Evolutionary conservation across 192 early-diverging fungal species (phyloP), one percentile per base, ranked within the genome.

Genomic region (Irineochytrium annulatum): DNA sequence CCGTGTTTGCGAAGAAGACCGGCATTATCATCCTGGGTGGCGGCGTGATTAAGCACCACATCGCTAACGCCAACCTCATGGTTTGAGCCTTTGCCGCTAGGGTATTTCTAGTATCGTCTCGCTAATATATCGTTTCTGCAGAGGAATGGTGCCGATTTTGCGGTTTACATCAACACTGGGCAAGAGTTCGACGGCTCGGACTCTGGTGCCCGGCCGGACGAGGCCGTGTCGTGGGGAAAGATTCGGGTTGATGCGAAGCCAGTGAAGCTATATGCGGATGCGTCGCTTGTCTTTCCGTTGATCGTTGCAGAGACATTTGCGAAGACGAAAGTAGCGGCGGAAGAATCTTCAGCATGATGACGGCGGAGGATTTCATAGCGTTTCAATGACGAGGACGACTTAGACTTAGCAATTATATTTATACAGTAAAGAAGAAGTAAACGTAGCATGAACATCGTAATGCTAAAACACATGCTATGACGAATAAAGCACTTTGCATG

Each of bases 171-270:
- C 77, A 97, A 97, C 71, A 97, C 97, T 0, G 97, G 88, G 2
- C 92, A 96, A 69, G 95, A 99, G 69, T 97, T 94, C 81, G 97
- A 99, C 70, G 97, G 96, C 34, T 91, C 89, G 71, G 96, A 99
- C 73, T 90, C 95, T 24, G 96, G 96, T 8, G 96, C 96, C 6
- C 81, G 91, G 34, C 96, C 96, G 3, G 96, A 99, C 63, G 96
- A 99, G 69, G 96, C 96, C 2, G 87, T 99, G 32, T 93, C 90
- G 17, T 99, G 96, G 96, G 96, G 96, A 41, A 99, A 99, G 77
- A 97, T 99, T 62, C 73, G 80, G 34, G 62, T 82, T 55, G 72
- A 80, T 55, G 92, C 87, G 6, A 81, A 93, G 68, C 82, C 88
- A 20, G 88, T 95, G 60, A 99, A 99, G 69, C 87, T 98, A 6